Evolutionary conservation across 2,329 filamentous ascomycete genomes (phyloP), one percentile per base, ranked within the genome.

Genomic region (Colletotrichum tropicicola): DNA sequence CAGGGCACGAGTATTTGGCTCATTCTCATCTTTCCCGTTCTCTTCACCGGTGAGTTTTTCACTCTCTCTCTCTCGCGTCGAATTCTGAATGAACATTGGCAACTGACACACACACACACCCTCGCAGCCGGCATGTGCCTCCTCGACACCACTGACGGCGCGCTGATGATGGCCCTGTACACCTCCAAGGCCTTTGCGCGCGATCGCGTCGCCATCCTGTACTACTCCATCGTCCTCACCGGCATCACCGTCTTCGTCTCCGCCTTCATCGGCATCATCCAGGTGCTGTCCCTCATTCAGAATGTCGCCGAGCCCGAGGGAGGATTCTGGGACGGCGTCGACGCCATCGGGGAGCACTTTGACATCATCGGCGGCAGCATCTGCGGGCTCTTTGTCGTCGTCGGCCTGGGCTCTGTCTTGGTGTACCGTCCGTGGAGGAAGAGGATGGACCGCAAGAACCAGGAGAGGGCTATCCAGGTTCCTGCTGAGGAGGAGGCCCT

Each of bases 71-170:
- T n/a, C n/a, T 23, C 10, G 13, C 15, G 28, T 37, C 59, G 53
- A 13, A 69, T 10, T 21, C 9, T 21, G 8, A 3, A 6, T 2
- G 5, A 10, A 21, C 5, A 0, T 43, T 35, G 8, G 10, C 48
- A 45, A 45, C 4, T 45, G 19, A 3, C 45, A 59, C n/a, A 65
- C 59, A 5, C 15, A 3, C 6, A 1, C 3, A n/a, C n/a, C n/a
- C n/a, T n/a, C n/a, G n/a, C 51, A 91, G 93, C 92, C 1, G 96
- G 93, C 63, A 98, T 99, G 96, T 98, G 94, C 76, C 85, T 98
- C 21, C 83, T 98, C 6, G 96, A 98, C 77, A 98, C 94, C 0
- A 91, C 90, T 0, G 96, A 98, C 71, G 95, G 95, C 23, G 95
- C 95, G 1, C 84, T 98, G 19, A 98, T 98, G 94, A 94, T 97